A percentile compares a stretch with the other conserved stretches of the same genome.
Evolutionary conservation across 106 monocot genomes (phyloP).

Genomic region (Triglochin maritima): DNA sequence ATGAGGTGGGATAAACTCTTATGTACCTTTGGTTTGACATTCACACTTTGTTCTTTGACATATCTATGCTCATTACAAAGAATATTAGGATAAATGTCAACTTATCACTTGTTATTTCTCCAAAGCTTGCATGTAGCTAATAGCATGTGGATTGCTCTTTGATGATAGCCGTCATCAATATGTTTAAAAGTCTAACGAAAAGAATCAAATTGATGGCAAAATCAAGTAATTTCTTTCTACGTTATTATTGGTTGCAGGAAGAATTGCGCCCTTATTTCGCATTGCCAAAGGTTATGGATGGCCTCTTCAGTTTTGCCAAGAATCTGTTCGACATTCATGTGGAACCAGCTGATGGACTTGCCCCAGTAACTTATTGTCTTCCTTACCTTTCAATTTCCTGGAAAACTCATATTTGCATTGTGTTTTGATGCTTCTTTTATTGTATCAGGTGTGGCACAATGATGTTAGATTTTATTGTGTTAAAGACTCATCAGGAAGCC

Average conservation of each 20-base stretch:
- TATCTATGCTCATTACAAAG: too few species aligned
- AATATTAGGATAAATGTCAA: too few species aligned
- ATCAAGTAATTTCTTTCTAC: too few species aligned
- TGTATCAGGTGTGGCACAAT: constrained; percentile 68
- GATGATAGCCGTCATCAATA: too few species aligned
- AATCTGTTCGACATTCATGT: constrained; percentile 76
- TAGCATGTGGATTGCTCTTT: too few species aligned
- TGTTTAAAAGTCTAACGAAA: too few species aligned
- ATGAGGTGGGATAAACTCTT: constrained; percentile 46
- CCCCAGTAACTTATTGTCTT: constrained; percentile 38
- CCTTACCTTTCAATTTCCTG: background rate
- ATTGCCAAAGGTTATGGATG: constrained; percentile 91
- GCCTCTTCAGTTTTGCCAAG: constrained; percentile 84
- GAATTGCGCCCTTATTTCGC: constrained; percentile 95
- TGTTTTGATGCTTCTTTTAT: background rate
- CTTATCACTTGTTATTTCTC: too few species aligned
- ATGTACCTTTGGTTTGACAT: background rate
- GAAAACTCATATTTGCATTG: background rate
- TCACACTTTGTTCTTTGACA: background rate
- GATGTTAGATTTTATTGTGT: constrained; percentile 92
- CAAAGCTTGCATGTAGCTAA: too few species aligned
- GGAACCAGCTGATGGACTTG: constrained; percentile 87
- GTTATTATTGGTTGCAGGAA: constrained; percentile 57
- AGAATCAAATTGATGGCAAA: too few species aligned
- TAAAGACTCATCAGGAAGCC: constrained; percentile 72